Base-by-base conservation (phyloP, 768 basidiomycete species). In the Auriscalpium orientale region DNA sequence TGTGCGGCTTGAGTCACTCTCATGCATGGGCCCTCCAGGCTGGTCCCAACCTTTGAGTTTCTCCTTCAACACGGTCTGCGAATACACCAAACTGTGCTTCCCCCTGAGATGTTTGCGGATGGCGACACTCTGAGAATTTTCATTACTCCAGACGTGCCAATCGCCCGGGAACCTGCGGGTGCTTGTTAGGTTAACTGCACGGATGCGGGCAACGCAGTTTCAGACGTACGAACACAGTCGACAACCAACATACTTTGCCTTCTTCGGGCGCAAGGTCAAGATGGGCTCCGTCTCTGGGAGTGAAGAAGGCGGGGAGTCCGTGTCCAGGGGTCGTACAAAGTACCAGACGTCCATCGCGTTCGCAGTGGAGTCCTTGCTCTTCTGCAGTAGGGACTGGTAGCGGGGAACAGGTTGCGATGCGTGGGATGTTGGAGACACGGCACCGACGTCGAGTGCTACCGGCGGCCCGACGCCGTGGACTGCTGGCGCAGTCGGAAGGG, bases 21-120 rank as follows among this genome's bases (percentile, higher is more conserved):
- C 12, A 51, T 58, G 64, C 15, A 54, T 53, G 9, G 53, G 50
- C 46, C 58, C 56, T 34, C 43, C 57, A 6, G 63, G 33, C 35
- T 46, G 57, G 36, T 53, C 50, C 20, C 44, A 54, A 8, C 58
- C 55, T 62, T 40, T 69, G 62, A n/a, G 63, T 34, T n/a, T 58
- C 35, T 56, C 67, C 35, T 20, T 53, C 47, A 45, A 7, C 22
- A 56, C 55, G 8, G 35, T 36, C 8, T 36, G 48, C 0, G 35
- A 16, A 46, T 63, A 70, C 8, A 60, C 53, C 4, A 58, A 43
- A 0, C 22, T 22, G 50, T 71, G 68, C 8, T 62, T 34, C 0
- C 49, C 35, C 16, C 62, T 49, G 6, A 71, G 56, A 53, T 72
- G 70, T 37, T 18, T 40, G 8, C 67, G 61, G 20, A 66, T 59